These are phyloP conservation scores for Tetracladium maxilliforme DNA, from an alignment of 2,329 filamentous ascomycete species.

Conservation along the genomic window DNA sequence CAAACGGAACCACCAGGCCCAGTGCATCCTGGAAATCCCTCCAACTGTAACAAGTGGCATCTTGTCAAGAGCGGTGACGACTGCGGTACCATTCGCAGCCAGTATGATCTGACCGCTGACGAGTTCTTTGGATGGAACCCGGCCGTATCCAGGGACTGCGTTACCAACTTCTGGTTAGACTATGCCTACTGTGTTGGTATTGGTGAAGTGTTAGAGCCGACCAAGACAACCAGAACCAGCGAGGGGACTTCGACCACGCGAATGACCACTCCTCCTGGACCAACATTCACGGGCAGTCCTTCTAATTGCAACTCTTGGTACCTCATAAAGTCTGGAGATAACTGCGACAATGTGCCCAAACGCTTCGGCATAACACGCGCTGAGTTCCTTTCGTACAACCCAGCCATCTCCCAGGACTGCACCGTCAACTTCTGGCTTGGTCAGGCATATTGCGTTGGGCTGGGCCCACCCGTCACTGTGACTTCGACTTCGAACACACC, in stretches of 20 bases:
- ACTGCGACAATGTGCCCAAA: conserved; percentile 2
- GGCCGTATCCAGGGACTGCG: conserved; percentile 11
- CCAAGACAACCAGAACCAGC: too few species aligned
- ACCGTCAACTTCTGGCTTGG: conserved; percentile 10
- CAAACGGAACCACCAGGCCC: conserved; percentile 1
- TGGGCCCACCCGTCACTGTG: conserved; percentile 3
- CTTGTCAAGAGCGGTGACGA: conserved; percentile 1
- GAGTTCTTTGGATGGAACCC: conserved; percentile 12
- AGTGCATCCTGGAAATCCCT: conserved; percentile 1
- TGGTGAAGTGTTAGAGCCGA: too few species aligned
- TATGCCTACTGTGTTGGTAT: conserved; percentile 15
- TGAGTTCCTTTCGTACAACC: conserved; percentile 13
- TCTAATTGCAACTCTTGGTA: conserved; percentile 2
- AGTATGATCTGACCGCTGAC: conserved; percentile 8
- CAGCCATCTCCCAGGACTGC: conserved; percentile 12
- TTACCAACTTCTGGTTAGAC: conserved; percentile 10
- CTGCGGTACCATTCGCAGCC: conserved; percentile 3
- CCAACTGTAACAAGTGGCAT: conserved; percentile 2
- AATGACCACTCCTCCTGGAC: too few species aligned
- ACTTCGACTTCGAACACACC: conserved; percentile 5
- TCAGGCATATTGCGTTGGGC: conserved; percentile 13
- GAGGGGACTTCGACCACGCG: too few species aligned
- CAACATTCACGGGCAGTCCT: conserved; percentile 2
- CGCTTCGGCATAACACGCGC: conserved; percentile 10
- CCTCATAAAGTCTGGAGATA: conserved; percentile 1